Base-by-base conservation (phyloP, 441 rosid species). In the Adansonia rubrostipa region DNA sequence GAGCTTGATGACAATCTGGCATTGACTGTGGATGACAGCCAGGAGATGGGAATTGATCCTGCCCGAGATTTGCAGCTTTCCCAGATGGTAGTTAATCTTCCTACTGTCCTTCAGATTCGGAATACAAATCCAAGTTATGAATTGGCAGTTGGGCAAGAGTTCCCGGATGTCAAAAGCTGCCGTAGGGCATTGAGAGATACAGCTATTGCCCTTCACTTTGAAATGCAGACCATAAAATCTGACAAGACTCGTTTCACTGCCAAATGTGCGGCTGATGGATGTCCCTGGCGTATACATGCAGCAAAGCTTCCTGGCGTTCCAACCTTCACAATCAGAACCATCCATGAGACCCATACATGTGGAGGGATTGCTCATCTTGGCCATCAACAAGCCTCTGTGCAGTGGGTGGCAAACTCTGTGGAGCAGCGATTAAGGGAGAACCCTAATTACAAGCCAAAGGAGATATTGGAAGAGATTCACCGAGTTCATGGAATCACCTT, bases 241-340 rank as follows among this genome's bases (percentile, higher is more conserved):
- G 99, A 95, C 84, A 93, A 92, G 86, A 93, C 97, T 28, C 93
- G 97, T 11, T 95, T 95, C 77, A 95, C 97, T 8, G 98, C 99
- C 11, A 95, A 90, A 82, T 95, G 99, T 82, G 93, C 99, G n/a
- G 86, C 81, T 42, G 99, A 95, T 71, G 98, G 92, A 67, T 95
- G 99, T 71, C 99, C 97, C 4, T 95, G 98, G 99, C 90, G 98
- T 58, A 92, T 95, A 76, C 99, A 95, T 36, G 98, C 97, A 0
- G 99, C 99, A 48, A 95, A 93, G 85, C 97, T 95, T 50, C 96
- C 98, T 0, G 98, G 99, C 13, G 95, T 95, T 67, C 97, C 99
- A 1, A 93, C 99, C 22, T 95, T 95, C 86, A 91, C 99, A 0
- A 92, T 95, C 72, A 88, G 98, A 81, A 96, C 99, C 64, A 86